These are phyloP conservation scores for Teratosphaeria pseudoeucalypti DNA, from an alignment of 2,329 filamentous ascomycete genomes.

Conservation along the genomic window DNA sequence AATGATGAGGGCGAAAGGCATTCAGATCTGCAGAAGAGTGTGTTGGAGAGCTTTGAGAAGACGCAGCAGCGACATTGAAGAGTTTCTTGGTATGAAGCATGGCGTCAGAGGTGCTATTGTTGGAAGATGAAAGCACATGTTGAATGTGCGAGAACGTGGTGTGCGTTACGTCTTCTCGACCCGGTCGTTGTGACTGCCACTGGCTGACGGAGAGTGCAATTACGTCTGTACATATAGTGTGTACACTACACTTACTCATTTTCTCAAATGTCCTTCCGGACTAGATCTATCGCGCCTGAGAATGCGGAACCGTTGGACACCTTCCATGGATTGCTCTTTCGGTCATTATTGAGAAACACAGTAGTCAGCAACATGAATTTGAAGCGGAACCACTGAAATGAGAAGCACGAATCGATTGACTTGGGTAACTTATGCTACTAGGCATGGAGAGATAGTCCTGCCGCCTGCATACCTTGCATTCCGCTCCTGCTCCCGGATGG, in stretches of 20 bases:
- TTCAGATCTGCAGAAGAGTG: constrained; percentile 27
- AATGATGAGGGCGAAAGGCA: constrained; percentile 7
- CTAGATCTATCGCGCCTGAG: not conserved
- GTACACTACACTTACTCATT: not conserved
- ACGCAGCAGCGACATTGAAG: constrained; percentile 25
- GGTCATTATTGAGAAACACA: too few species aligned
- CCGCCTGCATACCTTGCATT: too few species aligned
- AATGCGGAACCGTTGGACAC: too few species aligned
- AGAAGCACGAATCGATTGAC: too few species aligned
- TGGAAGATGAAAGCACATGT: not conserved
- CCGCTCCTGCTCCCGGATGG: too few species aligned
- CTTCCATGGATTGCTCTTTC: too few species aligned
- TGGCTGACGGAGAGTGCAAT: not conserved
- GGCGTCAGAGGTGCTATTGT: constrained; percentile 1
- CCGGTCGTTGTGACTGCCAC: not conserved
- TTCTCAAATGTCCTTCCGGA: not conserved
- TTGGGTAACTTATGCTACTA: too few species aligned
- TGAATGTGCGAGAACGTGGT: not conserved
- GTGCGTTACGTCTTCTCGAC: not conserved
- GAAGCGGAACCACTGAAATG: too few species aligned
- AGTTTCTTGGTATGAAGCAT: not conserved
- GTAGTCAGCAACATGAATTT: too few species aligned
- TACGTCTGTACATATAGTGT: not conserved
- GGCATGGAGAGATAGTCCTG: too few species aligned
- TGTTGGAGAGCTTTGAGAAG: constrained; percentile 31